Conservation (phyloP, 208 protist species). For the Wallacemonas sp. region DNA sequence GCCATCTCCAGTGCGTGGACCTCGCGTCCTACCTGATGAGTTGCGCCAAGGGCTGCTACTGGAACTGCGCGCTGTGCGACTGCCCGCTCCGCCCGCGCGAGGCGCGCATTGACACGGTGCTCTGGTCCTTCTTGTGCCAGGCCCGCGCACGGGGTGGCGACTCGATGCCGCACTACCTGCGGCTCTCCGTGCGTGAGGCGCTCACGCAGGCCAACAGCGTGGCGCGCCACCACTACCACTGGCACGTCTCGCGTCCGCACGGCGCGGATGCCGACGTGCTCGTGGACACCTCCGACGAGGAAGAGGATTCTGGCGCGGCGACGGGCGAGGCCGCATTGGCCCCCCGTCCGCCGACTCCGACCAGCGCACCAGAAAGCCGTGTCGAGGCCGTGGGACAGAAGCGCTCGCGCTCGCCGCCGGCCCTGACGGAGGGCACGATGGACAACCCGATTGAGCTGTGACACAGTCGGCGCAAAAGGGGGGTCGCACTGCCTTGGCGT, state of each 20-base stretch:
- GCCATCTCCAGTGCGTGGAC: slow-evolving; percentile 85
- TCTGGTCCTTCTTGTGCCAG: slow-evolving; percentile 54
- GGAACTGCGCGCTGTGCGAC: slow-evolving; percentile 88
- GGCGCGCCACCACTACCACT: slow-evolving; percentile 22
- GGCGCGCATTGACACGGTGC: slow-evolving; percentile 66
- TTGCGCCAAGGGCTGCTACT: slow-evolving; percentile 72
- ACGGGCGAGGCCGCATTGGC: background rate
- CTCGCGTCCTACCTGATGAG: slow-evolving; percentile 62
- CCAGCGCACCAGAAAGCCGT: background rate
- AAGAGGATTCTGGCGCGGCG: slow-evolving; percentile 7
- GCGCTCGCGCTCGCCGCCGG: slow-evolving; percentile 1
- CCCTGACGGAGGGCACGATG: slow-evolving; percentile 30
- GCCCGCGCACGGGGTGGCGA: slow-evolving; percentile 9
- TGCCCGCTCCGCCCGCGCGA: slow-evolving; percentile 49
- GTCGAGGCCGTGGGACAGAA: slow-evolving; percentile 3
- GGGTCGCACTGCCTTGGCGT: background rate
- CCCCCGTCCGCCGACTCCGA: background rate
- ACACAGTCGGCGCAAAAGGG: background rate
- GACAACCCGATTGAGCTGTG: slow-evolving; percentile 77
- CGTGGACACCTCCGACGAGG: slow-evolving; percentile 31
- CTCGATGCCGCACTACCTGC: slow-evolving; percentile 31
- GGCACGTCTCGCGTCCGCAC: slow-evolving; percentile 32
- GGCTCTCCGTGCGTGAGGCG: slow-evolving; percentile 25
- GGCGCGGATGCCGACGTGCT: slow-evolving; percentile 31
- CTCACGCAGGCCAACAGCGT: background rate